A percentile compares a stretch with the other conserved stretches of the same genome.
phyloP scores from a whole-genome alignment of 768 basidiomycete genomes.

The Leccinum pellstonianum region DNA sequence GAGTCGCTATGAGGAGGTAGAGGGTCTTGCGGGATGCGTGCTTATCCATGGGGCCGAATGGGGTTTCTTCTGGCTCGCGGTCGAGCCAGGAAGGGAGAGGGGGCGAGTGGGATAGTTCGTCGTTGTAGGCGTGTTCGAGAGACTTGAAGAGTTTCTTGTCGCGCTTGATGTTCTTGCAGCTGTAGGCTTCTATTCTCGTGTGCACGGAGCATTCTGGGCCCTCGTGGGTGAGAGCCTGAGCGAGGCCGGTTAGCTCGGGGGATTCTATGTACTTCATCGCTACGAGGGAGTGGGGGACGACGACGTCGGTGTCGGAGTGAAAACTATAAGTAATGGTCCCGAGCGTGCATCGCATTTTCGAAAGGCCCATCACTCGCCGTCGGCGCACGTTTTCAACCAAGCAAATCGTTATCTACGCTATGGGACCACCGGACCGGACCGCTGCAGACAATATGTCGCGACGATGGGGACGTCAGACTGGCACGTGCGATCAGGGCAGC shows the following conservation, averaged over 20 bases:
- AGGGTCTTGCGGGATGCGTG: slow-evolving; percentile 86
- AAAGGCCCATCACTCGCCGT: background rate
- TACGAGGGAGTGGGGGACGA: background rate
- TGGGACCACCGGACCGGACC: background rate
- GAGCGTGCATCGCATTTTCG: slow-evolving; percentile 11
- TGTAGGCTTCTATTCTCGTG: slow-evolving; percentile 94
- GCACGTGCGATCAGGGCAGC: background rate
- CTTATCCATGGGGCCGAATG: slow-evolving; percentile 90
- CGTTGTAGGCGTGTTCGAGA: slow-evolving; percentile 82
- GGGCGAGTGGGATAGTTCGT: slow-evolving; percentile 77
- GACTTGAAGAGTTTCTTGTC: slow-evolving; percentile 96
- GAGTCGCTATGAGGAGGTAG: slow-evolving; percentile 92
- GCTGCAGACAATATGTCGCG: background rate
- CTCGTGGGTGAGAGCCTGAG: slow-evolving; percentile 78
- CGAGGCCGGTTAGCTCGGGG: slow-evolving; percentile 74
- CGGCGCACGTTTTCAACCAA: background rate
- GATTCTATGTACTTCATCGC: slow-evolving; percentile 88
- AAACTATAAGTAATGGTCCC: slow-evolving; percentile 16
- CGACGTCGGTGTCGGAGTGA: slow-evolving; percentile 9
- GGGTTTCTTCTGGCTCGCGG: slow-evolving; percentile 73
- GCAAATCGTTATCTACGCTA: background rate
- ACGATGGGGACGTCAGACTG: background rate
- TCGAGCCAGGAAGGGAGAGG: slow-evolving; percentile 79
- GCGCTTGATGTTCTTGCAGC: slow-evolving; percentile 94
- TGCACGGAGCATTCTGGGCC: slow-evolving; percentile 87